Evolutionary conservation across 2,329 filamentous ascomycete genomes (phyloP).

Genomic region (Hymenoscyphus linearis): DNA sequence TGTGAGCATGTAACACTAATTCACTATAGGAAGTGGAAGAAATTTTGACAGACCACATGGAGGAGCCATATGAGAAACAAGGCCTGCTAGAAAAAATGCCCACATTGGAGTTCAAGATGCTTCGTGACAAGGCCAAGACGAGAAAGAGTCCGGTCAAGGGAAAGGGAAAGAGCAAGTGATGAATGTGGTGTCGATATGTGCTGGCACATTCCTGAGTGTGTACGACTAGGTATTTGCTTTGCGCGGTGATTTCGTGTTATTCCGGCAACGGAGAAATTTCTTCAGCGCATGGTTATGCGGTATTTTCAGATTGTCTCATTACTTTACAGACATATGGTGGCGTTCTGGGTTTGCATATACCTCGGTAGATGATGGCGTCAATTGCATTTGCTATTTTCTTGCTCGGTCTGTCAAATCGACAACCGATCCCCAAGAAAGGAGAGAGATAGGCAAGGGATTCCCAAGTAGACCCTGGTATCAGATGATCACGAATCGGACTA

Average conservation of each 20-base stretch:
- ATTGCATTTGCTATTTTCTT: background rate
- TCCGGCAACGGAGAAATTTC: background rate
- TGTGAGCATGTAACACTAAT: background rate
- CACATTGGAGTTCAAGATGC: background rate
- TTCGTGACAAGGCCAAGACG: background rate
- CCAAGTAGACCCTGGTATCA: background rate
- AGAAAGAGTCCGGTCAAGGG: background rate
- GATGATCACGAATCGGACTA: no score
- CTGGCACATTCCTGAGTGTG: background rate
- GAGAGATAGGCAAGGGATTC: background rate
- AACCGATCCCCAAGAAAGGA: background rate
- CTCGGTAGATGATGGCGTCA: background rate
- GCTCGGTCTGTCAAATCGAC: background rate
- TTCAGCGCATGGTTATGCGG: background rate
- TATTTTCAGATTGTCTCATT: background rate
- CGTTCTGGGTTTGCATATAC: background rate
- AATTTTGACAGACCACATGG: background rate
- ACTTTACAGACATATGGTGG: background rate
- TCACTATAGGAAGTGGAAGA: background rate
- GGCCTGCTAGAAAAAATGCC: background rate
- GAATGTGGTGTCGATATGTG: background rate
- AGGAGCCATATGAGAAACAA: background rate
- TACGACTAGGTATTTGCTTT: background rate
- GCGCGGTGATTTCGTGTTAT: background rate
- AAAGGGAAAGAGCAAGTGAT: background rate